Conservation (phyloP, 176 grass and related monocot species). For the Dendrocalamus sinicus region DNA sequence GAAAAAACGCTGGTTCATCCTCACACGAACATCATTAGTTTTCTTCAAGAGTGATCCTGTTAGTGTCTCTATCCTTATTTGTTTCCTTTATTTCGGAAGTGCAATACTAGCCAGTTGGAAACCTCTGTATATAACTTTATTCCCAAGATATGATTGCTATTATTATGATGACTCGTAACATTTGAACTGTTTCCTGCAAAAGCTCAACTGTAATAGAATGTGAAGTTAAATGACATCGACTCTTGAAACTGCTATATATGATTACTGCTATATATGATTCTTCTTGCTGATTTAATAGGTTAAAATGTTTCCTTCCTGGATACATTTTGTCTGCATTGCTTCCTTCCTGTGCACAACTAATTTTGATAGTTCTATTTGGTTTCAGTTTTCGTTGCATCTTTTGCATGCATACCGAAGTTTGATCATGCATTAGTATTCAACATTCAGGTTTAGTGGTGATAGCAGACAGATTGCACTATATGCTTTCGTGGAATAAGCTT, state of each 20-base stretch:
- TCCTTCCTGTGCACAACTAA: constrained; percentile 4
- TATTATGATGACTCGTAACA: neutral
- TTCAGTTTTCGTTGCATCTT: constrained; percentile 19
- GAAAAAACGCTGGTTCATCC: constrained; percentile 99
- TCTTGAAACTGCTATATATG: constrained; percentile 12
- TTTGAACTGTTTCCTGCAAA: constrained; percentile 19
- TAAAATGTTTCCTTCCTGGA: neutral
- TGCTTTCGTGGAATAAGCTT: constrained; percentile 29
- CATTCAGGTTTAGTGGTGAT: constrained; percentile 15
- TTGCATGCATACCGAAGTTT: constrained; percentile 1
- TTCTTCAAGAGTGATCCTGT: constrained; percentile 99
- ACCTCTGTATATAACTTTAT: neutral
- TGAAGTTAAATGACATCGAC: constrained; percentile 11
- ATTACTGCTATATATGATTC: neutral
- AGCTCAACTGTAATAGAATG: neutral
- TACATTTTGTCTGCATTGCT: constrained; percentile 10
- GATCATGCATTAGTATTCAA: constrained; percentile 25
- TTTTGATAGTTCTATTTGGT: constrained; percentile 19
- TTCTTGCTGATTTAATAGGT: constrained; percentile 12
- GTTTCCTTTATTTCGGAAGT: constrained; percentile 21
- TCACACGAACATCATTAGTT: constrained; percentile 90
- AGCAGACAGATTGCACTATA: constrained; percentile 9
- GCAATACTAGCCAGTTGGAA: constrained; percentile 1
- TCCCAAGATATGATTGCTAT: neutral
- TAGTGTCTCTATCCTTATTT: constrained; percentile 44